Evolutionary conservation across 2,329 filamentous ascomycete species (phyloP), one percentile per base, ranked within the genome.

Genomic region (Clarireedia monteithiana): DNA sequence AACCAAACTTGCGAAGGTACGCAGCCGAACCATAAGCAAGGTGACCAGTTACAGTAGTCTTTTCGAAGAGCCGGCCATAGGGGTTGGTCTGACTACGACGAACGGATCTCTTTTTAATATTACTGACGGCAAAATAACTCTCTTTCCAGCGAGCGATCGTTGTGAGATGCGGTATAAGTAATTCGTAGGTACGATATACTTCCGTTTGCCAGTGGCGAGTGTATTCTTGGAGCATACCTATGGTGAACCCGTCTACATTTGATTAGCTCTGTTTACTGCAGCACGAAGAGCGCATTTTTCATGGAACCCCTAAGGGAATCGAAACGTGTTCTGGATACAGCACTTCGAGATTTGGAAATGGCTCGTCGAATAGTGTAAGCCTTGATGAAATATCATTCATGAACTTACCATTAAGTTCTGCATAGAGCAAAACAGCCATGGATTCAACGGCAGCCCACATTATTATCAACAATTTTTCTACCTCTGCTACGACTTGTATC

Each of bases 371-470:
- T 14, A 9, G 10, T 34, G 30, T 12, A 34, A 12, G 7, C 10
- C 9, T 9, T 17, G 34, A 3, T 30, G 15, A 15, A 26, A 20
- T 6, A 51, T 4, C 7, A 27, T 34, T 6, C n/a, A 30, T 17
- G 14, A n/a, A 34, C 42, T 27, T 23, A 52, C 53, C 17, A 3
- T n/a, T 27, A 10, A 52, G 4, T 5, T 56, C 42, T 38, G 42
- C 34, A 48, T 52, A 47, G 14, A 30, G 24, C 17, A 47, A 17
- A 39, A 56, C 24, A 23, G 52, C 34, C 40, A 53, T 52, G 3
- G 48, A 40, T 42, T 56, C 54, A 6, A 56, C 49, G 26, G 23
- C 48, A 47, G 12, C 12, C 54, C 54, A 56, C 23, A 51, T 47
- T 4, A 5, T n/a, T 12, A 56, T 20, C 40, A 56, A 30, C 5